These are phyloP conservation scores for Ogataea degrootiae DNA, from an alignment of 805 yeast genomes.

Conservation along the genomic window DNA sequence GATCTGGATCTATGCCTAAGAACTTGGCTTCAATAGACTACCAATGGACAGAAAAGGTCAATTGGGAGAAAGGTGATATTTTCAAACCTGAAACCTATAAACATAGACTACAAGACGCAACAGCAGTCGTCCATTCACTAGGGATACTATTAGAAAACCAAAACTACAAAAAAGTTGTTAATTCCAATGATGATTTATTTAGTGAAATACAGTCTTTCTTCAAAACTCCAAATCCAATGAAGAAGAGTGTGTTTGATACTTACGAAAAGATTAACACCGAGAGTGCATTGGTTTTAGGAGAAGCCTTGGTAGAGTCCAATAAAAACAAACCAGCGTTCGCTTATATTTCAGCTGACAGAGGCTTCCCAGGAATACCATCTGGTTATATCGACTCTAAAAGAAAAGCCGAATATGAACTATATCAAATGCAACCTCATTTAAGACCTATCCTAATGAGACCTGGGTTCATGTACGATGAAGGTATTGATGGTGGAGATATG, in stretches of 20 bases:
- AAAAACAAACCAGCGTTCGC: conserved; percentile 42
- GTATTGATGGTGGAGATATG: conserved; percentile 24
- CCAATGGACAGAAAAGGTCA: conserved; percentile 52
- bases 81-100: conserved; percentile 59
- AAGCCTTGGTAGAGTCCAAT: conserved; percentile 36
- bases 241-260: conserved; percentile 37
- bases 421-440: conserved; percentile 36
- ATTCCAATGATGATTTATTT: conserved; percentile 25
- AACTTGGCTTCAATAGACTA: conserved; percentile 27
- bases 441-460: conserved; percentile 72
- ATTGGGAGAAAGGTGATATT: conserved; percentile 66
- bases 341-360: conserved; percentile 76
- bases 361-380: conserved; percentile 60
- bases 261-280: conserved; percentile 65
- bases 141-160: conserved; percentile 72
- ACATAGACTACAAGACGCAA: conserved; percentile 40
- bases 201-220: conserved; percentile 36
- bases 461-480: conserved; percentile 72
- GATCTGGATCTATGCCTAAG: conserved; percentile 52
- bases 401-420: conserved; percentile 62
- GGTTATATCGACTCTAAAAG: conserved; percentile 76
- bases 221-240: conserved; percentile 62
- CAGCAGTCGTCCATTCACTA: conserved; percentile 75
- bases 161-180: conserved; percentile 55
- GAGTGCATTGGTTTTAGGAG: conserved; percentile 63